Base-by-base conservation (phyloP, 352 stramenopile genomes). In the Detonula confervacea region DNA sequence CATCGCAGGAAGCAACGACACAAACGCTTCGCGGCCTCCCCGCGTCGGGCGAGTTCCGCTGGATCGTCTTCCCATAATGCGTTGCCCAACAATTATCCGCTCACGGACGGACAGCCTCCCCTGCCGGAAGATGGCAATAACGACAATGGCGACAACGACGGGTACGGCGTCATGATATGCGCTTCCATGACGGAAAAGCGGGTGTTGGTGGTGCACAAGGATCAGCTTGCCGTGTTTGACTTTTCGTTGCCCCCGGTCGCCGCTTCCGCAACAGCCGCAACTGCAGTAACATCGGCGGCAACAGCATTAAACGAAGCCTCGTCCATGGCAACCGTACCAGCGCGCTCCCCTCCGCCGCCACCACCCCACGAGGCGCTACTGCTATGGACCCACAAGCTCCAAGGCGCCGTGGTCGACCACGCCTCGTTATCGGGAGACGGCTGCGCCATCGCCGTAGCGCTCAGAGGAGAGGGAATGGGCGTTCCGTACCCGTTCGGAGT, bases 201-300 rank as follows among this genome's bases (percentile, higher is more conserved):
- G 49, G 57, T 93, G n/a, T 79, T 92, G 22, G 51, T 94, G 5
- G 77, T 74, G 11, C 86, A 93, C 67, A 56, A 57, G 27, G 74
- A 91, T 76, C 87, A 92, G 64, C 54, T 94, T 22, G 87, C 84
- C n/a, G 66, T 94, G 5, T 91, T 90, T 51, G 77, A 92, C 57
- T 81, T 86, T 73, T 77, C 69, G 3, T 61, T 37, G 27, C 22
- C n/a, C 33, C 30, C 11, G n/a, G n/a, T n/a, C n/a, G n/a, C 22
- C 9, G 20, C n/a, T 18, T 14, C 14, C 22, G 1, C 55, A 24
- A 67, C 29, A 12, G 1, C 42, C 11, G 14, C 64, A 65, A 46
- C 54, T n/a, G n/a, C 8, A 24, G 29, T 4, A 14, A 56, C n/a
- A n/a, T n/a, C n/a, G n/a, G n/a, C n/a, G n/a, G n/a, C n/a, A n/a